Percentiles rank a stretch among this genome's conserved stretches.
These are phyloP conservation scores for Blastocystis sp. DNA, from an alignment of 352 stramenopile genomes.

Conservation along the genomic window DNA sequence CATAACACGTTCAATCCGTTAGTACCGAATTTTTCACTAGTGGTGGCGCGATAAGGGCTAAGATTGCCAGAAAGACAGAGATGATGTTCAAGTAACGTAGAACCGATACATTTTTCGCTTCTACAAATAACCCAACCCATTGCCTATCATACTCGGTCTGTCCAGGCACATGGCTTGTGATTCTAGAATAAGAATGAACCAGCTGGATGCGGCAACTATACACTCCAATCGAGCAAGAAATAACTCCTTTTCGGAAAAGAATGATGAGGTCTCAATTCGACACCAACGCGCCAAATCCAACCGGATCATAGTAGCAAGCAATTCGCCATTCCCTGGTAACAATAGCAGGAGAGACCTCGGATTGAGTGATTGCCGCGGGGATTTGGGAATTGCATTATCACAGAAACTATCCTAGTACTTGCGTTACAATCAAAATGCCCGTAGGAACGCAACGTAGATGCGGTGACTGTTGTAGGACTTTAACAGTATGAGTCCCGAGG, in stretches of 20 bases:
- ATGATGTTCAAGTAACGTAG: background rate
- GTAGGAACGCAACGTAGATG: background rate
- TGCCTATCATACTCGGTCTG: too few relatives aligned
- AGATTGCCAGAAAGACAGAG: background rate
- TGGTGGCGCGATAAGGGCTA: background rate
- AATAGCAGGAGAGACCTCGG: background rate
- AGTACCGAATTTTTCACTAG: background rate
- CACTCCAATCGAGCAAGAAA: too few relatives aligned
- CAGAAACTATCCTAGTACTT: background rate
- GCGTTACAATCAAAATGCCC: background rate
- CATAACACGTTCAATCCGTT: background rate
- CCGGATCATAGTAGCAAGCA: background rate
- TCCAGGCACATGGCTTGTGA: too few relatives aligned
- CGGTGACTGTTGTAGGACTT: background rate
- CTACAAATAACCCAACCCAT: too few relatives aligned
- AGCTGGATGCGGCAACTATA: too few relatives aligned
- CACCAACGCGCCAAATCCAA: too few relatives aligned
- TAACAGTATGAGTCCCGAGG: slow-evolving; percentile 60
- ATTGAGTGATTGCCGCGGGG: background rate
- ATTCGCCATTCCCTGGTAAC: background rate
- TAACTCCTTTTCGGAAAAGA: too few relatives aligned
- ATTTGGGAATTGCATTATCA: background rate
- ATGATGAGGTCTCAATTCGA: too few relatives aligned
- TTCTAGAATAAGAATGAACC: too few relatives aligned
- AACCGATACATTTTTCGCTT: background rate